Percentiles rank a stretch among this genome's conserved stretches.
These are phyloP conservation scores for Bonia amplexicaulis DNA, from an alignment of 176 grass and related monocot species.

Conservation along the genomic window DNA sequence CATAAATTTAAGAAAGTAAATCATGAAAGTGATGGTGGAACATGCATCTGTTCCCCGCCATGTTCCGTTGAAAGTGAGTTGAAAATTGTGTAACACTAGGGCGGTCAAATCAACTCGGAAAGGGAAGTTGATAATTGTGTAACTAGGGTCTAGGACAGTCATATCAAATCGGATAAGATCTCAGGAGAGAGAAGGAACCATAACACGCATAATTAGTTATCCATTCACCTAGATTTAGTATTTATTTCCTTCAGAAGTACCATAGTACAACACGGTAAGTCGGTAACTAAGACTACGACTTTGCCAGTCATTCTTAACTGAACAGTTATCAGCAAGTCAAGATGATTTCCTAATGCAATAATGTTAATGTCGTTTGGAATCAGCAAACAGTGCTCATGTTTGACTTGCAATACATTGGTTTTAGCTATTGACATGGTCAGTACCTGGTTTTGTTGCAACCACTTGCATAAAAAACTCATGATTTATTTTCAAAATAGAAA, in stretches of 20 bases:
- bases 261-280: neutral
- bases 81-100: neutral
- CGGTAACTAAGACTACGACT: neutral
- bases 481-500: neutral
- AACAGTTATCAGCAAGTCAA: neutral
- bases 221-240: neutral
- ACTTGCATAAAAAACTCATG: neutral
- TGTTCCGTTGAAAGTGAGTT: constrained; percentile 4
- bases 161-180: constrained; percentile 14
- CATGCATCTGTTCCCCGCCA: constrained; percentile 13
- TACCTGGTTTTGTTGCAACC: neutral
- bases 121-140: neutral
- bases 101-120: constrained; percentile 6
- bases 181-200: neutral
- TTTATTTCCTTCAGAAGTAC: neutral
- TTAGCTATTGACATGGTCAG: neutral
- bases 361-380: neutral
- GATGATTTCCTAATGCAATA: neutral
- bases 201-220: neutral
- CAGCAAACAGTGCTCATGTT: neutral
- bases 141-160: neutral
- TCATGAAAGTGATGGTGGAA: constrained; percentile 14
- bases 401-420: neutral
- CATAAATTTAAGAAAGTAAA: neutral
- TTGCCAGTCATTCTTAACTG: neutral